phyloP scores from a whole-genome alignment of 2,329 filamentous ascomycete species.

The Microcera coccophila region DNA sequence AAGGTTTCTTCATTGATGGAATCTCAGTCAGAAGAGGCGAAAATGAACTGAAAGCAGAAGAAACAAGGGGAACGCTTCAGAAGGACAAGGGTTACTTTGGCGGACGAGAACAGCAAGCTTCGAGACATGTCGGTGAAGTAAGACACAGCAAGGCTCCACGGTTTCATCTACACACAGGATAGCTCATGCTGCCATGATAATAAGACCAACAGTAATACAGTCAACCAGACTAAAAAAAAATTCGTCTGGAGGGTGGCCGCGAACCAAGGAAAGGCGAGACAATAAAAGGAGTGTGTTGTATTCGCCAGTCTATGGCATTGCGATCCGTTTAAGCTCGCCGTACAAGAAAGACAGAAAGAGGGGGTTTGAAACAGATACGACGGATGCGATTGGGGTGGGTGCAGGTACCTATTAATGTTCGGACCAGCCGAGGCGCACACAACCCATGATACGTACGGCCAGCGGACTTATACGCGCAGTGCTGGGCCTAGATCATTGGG shows the following conservation, averaged over 20 bases:
- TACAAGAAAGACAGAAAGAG: slow-evolving; percentile 16
- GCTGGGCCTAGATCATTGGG: slow-evolving; percentile 8
- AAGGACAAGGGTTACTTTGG: slow-evolving; percentile 11
- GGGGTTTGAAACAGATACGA: slow-evolving; percentile 27
- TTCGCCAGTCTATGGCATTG: slow-evolving; percentile 24
- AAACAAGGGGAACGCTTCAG: slow-evolving; percentile 8
- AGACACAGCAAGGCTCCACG: slow-evolving; percentile 18
- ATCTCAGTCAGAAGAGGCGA: slow-evolving; percentile 2
- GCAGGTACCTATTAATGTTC: slow-evolving; percentile 28
- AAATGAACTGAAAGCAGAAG: slow-evolving; percentile 5
- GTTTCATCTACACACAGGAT: slow-evolving; percentile 23
- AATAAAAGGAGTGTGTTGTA: slow-evolving; percentile 23
- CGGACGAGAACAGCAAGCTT: slow-evolving; percentile 13
- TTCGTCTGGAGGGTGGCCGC: slow-evolving; percentile 9
- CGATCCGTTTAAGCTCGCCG: slow-evolving; percentile 22
- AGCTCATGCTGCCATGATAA: slow-evolving; percentile 22
- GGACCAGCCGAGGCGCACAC: slow-evolving; percentile 23
- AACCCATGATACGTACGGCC: slow-evolving; percentile 16
- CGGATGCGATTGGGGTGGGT: slow-evolving; percentile 18
- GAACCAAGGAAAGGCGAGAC: slow-evolving; percentile 10
- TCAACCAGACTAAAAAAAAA: slow-evolving; percentile 10
- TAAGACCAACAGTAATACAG: slow-evolving; percentile 5
- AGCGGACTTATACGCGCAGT: slow-evolving; percentile 22
- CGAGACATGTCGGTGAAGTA: slow-evolving; percentile 22
- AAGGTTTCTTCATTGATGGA: slow-evolving; percentile 40